A percentile compares a stretch with the other conserved stretches of the same genome.
These are phyloP conservation scores for sunflower (Helianthus annuus) DNA, from an alignment of 129 eudicot species.

Conservation along the genomic window HanXRQr2.0-SUNRISE NC_035444.2:128614849-128615348, in stretches of 20 bases:
- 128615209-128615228: background rate
- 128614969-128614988: constrained; percentile 15
- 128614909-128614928: too few relatives aligned
- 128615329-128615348: constrained; percentile 18
- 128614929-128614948: too few relatives aligned
- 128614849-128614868: too few relatives aligned
- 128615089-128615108: constrained; percentile 26
- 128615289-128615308: background rate
- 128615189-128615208: background rate
- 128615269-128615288: constrained; percentile 12
- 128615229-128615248: constrained; percentile 3
- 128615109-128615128: constrained; percentile 15
- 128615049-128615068: constrained; percentile 28
- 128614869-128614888: too few relatives aligned
- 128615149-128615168: constrained; percentile 38
- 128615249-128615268: background rate
- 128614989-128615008: constrained; percentile 17
- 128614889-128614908: too few relatives aligned
- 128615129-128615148: constrained; percentile 14
- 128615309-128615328: background rate
- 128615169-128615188: constrained; percentile 26
- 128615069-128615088: constrained; percentile 34
- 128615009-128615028: background rate
- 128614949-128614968: too few relatives aligned
- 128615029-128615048: constrained; percentile 12